phyloP scores from a whole-genome alignment of 805 yeast species.

The Saccharomycopsis synnaedendra region DNA sequence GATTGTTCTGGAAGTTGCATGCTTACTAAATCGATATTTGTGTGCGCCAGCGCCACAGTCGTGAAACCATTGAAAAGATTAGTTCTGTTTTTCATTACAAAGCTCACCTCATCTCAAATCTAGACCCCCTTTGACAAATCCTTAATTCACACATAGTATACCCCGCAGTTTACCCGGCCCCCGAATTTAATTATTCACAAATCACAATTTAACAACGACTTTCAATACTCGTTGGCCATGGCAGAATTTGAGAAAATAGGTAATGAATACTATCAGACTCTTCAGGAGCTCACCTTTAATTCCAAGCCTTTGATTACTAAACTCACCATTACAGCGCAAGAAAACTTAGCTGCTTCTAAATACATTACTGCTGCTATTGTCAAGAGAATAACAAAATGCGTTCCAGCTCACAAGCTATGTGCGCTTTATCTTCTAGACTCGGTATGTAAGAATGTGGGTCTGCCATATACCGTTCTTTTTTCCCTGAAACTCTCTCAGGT shows the following conservation, averaged over 20 bases:
- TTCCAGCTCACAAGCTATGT: constrained; percentile 76
- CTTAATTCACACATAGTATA: too few species aligned
- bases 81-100: too few species aligned
- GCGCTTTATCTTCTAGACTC: constrained; percentile 83
- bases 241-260: constrained; percentile 21
- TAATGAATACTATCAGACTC: constrained; percentile 58
- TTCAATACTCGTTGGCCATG: too few species aligned
- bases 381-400: constrained; percentile 59
- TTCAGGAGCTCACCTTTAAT: constrained; percentile 73
- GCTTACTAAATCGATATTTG: too few species aligned
- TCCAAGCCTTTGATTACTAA: constrained; percentile 83
- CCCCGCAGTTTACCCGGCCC: too few species aligned
- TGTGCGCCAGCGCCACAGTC: too few species aligned
- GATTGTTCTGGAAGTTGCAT: too few species aligned
- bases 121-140: too few species aligned
- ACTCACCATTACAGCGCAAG: constrained; percentile 78
- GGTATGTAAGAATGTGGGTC: constrained; percentile 80
- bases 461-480: constrained; percentile 76
- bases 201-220: too few species aligned
- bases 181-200: too few species aligned
- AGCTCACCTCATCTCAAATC: too few species aligned
- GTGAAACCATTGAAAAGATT: too few species aligned
- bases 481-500: constrained; percentile 57
- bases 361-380: constrained; percentile 70
- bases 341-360: constrained; percentile 65